These are phyloP conservation scores for Arxiozyma telluris DNA, from an alignment of 1,139 yeast species.

Conservation along the genomic window DNA sequence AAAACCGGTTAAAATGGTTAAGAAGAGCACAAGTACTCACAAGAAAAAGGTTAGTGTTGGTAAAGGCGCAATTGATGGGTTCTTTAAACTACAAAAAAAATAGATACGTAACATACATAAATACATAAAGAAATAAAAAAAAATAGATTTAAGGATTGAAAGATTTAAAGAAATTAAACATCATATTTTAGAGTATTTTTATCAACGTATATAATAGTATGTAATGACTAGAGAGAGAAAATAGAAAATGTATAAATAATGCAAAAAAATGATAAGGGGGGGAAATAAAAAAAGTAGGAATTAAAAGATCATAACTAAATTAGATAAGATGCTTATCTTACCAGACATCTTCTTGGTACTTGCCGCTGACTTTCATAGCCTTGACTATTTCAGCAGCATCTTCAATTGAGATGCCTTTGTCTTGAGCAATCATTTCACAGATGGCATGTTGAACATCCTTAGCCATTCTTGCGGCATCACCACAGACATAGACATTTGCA, in stretches of 20 bases:
- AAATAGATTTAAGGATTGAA: not conserved
- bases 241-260: not conserved
- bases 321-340: constrained; percentile 24
- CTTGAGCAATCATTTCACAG: constrained; percentile 50
- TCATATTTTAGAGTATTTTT: not conserved
- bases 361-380: constrained; percentile 72
- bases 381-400: constrained; percentile 72
- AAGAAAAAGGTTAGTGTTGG: constrained; percentile 44
- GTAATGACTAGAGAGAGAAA: not conserved
- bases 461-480: constrained; percentile 95
- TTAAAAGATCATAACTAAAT: not conserved
- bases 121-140: not conserved
- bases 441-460: constrained; percentile 83
- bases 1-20: constrained; percentile 15
- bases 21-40: constrained; percentile 16
- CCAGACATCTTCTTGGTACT: constrained; percentile 98
- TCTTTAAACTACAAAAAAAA: constrained; percentile 35
- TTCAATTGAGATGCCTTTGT: constrained; percentile 42
- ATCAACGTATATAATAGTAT: not conserved
- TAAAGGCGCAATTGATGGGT: constrained; percentile 56
- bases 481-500: constrained; percentile 90
- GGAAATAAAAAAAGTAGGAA: not conserved
- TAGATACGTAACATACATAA: not conserved
- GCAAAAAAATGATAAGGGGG: not conserved
- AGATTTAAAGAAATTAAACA: not conserved